These are phyloP conservation scores for Xylaria arbuscula DNA, from an alignment of 2,329 filamentous ascomycete species.

Conservation along the genomic window DNA sequence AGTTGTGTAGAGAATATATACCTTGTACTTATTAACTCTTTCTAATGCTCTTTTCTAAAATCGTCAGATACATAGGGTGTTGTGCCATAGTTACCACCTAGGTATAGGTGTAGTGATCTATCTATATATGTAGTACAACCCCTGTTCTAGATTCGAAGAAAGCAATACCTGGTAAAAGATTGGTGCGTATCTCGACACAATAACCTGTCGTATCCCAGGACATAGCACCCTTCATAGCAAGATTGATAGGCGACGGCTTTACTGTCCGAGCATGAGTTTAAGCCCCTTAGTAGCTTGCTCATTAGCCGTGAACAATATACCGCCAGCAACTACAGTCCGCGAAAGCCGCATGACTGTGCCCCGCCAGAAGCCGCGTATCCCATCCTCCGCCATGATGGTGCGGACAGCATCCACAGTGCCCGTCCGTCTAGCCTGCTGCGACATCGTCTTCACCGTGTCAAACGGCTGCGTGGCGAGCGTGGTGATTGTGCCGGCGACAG, in stretches of 20 bases:
- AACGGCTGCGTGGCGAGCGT: constrained; percentile 68
- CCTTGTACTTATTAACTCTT: neutral
- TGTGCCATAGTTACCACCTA: neutral
- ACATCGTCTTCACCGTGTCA: constrained; percentile 70
- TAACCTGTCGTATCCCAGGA: no score
- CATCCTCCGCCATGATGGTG: constrained; percentile 65
- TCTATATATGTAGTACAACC: neutral
- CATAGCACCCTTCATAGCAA: neutral
- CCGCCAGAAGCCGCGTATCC: constrained; percentile 69
- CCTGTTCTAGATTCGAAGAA: neutral
- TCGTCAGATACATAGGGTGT: neutral
- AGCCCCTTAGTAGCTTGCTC: constrained; percentile 49
- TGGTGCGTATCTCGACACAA: neutral
- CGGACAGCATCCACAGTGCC: constrained; percentile 65
- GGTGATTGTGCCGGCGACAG: constrained; percentile 54
- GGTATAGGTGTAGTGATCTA: neutral
- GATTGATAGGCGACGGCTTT: neutral
- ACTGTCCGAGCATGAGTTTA: constrained; percentile 41
- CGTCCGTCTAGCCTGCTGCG: constrained; percentile 66
- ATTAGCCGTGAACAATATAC: constrained; percentile 51
- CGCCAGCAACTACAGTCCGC: constrained; percentile 62
- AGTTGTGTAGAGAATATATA: neutral
- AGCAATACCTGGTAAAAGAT: neutral
- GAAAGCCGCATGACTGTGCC: constrained; percentile 73
- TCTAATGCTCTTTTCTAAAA: neutral